Conservation (phyloP, 1,284 basidiomycete genomes). For the Phellopilus nigrolimitatus region DNA sequence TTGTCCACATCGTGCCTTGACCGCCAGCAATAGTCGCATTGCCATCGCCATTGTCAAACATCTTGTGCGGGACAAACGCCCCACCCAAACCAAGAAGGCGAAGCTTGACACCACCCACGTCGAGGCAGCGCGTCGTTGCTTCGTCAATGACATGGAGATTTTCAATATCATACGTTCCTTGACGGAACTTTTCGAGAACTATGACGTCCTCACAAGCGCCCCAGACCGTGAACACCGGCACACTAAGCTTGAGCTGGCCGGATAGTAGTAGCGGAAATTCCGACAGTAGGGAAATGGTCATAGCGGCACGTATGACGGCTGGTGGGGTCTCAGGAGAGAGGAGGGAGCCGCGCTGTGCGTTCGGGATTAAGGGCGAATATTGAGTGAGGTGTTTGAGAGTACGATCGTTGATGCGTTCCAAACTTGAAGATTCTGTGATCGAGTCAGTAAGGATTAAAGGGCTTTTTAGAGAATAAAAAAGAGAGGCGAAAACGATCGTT, state of each 20-base stretch:
- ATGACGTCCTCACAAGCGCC: slow-evolving; percentile 96
- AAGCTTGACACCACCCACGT: slow-evolving; percentile 91
- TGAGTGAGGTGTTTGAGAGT: slow-evolving; percentile 94
- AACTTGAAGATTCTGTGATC: slow-evolving; percentile 64
- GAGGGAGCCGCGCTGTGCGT: slow-evolving; percentile 76
- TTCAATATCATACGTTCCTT: slow-evolving; percentile 75
- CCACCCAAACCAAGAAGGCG: slow-evolving; percentile 93
- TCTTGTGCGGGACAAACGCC: slow-evolving; percentile 92
- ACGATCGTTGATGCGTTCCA: slow-evolving; percentile 89
- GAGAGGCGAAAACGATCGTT: background rate
- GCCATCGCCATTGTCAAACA: slow-evolving; percentile 96
- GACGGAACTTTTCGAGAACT: slow-evolving; percentile 89
- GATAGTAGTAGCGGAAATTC: slow-evolving; percentile 91
- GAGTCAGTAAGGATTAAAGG: slow-evolving; percentile 17
- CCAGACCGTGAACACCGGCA: slow-evolving; percentile 96
- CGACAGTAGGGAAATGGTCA: slow-evolving; percentile 74
- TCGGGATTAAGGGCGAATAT: slow-evolving; percentile 94
- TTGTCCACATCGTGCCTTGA: slow-evolving; percentile 99
- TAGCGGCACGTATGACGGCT: slow-evolving; percentile 55
- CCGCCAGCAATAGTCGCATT: slow-evolving; percentile 95
- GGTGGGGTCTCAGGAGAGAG: slow-evolving; percentile 63
- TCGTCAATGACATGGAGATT: slow-evolving; percentile 94
- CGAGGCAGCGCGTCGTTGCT: slow-evolving; percentile 85
- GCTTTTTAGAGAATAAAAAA: background rate
- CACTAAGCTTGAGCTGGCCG: slow-evolving; percentile 81